Evolutionary conservation across 192 early-diverging fungal genomes (phyloP).

Genomic region (Paraglomus brasilianum): DNA sequence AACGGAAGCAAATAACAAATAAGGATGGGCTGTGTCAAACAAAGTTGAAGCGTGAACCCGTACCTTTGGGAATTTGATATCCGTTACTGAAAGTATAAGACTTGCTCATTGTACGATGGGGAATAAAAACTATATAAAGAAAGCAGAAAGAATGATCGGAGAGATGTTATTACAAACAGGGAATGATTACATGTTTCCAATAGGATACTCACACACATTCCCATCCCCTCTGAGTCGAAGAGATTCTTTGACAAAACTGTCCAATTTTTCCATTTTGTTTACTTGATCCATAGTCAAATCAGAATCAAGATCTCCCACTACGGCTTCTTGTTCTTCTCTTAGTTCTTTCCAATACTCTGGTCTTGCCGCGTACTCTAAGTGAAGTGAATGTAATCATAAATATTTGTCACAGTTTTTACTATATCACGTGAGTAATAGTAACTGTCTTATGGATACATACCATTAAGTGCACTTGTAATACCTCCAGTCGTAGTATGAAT

Average conservation of each 20-base stretch:
- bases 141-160: neutral
- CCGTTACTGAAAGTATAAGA: slow-evolving; percentile 16
- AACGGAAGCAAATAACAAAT: too few species aligned
- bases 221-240: neutral
- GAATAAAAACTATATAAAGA: slow-evolving; percentile 1
- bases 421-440: neutral
- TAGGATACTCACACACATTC: neutral
- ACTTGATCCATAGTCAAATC: neutral
- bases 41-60: too few species aligned
- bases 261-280: slow-evolving; percentile 10
- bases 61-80: slow-evolving; percentile 27
- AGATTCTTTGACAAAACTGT: slow-evolving; percentile 26
- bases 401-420: neutral
- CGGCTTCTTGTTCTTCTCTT: slow-evolving; percentile 2
- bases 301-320: neutral
- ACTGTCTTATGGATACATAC: neutral
- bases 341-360: slow-evolving; percentile 7
- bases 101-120: neutral
- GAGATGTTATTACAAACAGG: neutral
- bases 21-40: too few species aligned
- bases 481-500: neutral
- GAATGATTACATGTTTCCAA: neutral
- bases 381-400: neutral
- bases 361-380: slow-evolving; percentile 1
- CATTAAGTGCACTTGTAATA: neutral